phyloP scores from a whole-genome alignment of 139 green algal species.

The Diplosphaera chodatii region DNA sequence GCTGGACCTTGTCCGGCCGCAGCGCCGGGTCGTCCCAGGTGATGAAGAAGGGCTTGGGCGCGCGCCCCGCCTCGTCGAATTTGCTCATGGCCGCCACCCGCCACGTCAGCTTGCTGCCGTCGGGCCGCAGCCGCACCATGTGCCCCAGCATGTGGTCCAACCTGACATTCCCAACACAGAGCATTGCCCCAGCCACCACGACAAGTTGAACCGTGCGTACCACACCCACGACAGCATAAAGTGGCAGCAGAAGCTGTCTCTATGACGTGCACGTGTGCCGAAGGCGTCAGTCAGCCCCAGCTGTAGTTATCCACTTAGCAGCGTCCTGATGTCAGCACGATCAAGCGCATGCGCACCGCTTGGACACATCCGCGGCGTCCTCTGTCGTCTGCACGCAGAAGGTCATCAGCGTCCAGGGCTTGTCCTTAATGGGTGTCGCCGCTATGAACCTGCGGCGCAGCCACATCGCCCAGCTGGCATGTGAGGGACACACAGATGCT shows the following conservation, averaged over 20 bases:
- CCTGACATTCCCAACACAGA: no score
- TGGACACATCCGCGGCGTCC: background rate
- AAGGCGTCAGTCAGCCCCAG: no score
- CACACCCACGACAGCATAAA: no score
- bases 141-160: background rate
- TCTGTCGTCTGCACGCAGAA: conserved; percentile 3
- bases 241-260: no score
- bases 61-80: conserved; percentile 5
- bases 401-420: conserved; percentile 5
- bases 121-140: conserved; percentile 9
- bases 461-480: no score
- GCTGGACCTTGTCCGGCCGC: conserved; percentile 14
- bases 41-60: conserved; percentile 18
- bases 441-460: background rate
- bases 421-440: background rate
- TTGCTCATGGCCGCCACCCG: conserved; percentile 5
- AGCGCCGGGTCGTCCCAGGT: conserved; percentile 11
- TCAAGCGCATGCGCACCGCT: background rate
- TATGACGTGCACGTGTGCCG: no score
- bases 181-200: no score
- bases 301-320: no score
- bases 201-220: no score
- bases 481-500: no score
- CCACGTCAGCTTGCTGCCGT: conserved; percentile 13
- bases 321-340: no score